Base-by-base conservation (phyloP, 2,329 filamentous ascomycete species). In the Fusarium coffeatum region DNA sequence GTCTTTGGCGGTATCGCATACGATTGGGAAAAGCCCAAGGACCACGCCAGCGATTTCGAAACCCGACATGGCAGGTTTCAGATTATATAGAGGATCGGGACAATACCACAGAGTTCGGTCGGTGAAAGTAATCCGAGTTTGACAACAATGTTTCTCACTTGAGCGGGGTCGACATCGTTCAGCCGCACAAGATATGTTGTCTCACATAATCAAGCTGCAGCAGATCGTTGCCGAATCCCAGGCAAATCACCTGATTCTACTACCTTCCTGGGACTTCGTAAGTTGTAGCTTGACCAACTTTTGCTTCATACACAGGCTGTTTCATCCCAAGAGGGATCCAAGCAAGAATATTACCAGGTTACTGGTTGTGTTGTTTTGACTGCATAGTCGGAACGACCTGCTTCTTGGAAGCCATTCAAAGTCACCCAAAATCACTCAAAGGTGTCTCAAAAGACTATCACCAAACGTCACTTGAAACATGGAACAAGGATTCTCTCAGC, bases 61-160 rank as follows among this genome's bases (percentile, higher is more conserved):
- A 16, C 41, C 41, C 1, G 41, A 43, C 41, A 43, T 43, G 5
- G 8, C 8, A 34, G 3, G 15, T 34, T 8, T 18, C 5, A 5
- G 6, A 4, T 9, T 16, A 5, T 15, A 16, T 34, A 16, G 3
- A 15, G 15, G 3, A 15, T 6, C 6, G 23, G 23, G 6, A 25
- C 23, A 25, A 25, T 25, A 25, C 6, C 6, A 8, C 7, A 4
- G 13, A 32, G 13, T 32, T 34, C 1, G 12, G 11, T 16, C 6
- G 16, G 3, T 34, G 16, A 18, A 37, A 3, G 5, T 6, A n/a
- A n/a, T 37, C 32, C 8, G 15, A 34, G 2, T 3, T 10, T 5
- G 1, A 18, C 5, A 0, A 10, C 16, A n/a, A 11, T 18, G 3
- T 1, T 0, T n/a, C 6, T 37, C 4, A 7, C 18, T 2, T 3